Percentiles rank a stretch among this genome's conserved stretches.
Conservation (phyloP, 805 yeast species). For the Suhomyces pyralidae region DNA sequence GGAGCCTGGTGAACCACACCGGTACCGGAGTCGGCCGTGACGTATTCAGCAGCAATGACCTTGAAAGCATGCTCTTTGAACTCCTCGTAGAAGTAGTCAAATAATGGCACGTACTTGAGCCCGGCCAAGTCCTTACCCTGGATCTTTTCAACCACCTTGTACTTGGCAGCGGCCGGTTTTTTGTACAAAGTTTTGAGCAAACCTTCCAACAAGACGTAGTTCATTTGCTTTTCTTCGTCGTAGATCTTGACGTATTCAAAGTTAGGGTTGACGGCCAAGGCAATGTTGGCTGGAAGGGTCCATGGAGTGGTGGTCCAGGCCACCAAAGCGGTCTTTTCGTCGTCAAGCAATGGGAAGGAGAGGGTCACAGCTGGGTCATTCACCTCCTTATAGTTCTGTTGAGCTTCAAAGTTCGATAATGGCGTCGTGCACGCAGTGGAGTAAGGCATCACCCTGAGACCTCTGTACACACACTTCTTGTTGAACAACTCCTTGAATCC, state of each 20-base stretch:
- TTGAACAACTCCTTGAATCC: conserved; percentile 85
- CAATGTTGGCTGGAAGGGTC: conserved; percentile 95
- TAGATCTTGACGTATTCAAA: conserved; percentile 89
- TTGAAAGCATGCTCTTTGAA: conserved; percentile 77
- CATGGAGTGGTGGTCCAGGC: conserved; percentile 99
- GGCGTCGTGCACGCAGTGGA: conserved; percentile 98
- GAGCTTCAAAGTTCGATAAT: conserved; percentile 95
- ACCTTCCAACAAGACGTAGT: conserved; percentile 81
- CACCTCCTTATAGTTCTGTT: conserved; percentile 96
- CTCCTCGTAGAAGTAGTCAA: conserved; percentile 71
- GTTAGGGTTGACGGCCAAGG: conserved; percentile 86
- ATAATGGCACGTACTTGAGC: conserved; percentile 75
- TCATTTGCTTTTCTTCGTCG: conserved; percentile 80
- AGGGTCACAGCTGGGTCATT: conserved; percentile 94
- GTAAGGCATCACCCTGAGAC: conserved; percentile 97
- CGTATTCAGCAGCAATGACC: conserved; percentile 80
- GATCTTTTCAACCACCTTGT: conserved; percentile 74
- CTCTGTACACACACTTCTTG: conserved; percentile 89
- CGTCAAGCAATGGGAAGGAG: conserved; percentile 78
- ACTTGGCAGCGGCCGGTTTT: conserved; percentile 90
- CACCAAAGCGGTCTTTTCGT: conserved; percentile 78
- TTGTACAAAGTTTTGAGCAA: conserved; percentile 83
- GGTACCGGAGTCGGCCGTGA: conserved; percentile 93
- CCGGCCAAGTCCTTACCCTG: conserved; percentile 81
- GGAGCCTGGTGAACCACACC: conserved; percentile 99